A percentile compares a stretch with the other conserved stretches of the same genome.
Conservation (phyloP, 192 early-diverging fungal species). For the Coemansia biformis region DNA sequence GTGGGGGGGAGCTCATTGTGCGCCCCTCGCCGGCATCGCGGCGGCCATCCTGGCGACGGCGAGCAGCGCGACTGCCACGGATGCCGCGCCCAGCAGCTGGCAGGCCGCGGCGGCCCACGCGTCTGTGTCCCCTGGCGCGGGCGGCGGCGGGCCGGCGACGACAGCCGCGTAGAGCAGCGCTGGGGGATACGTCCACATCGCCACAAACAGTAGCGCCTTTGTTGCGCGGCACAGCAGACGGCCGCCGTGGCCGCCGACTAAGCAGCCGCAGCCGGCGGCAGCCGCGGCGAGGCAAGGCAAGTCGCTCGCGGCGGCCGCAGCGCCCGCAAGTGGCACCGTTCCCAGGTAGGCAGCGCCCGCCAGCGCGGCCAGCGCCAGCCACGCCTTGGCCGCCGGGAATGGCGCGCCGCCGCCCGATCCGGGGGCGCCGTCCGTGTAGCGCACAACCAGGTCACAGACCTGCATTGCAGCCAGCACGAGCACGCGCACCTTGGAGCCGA, state of each 20-base stretch:
- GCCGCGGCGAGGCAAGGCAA: slow-evolving; percentile 5
- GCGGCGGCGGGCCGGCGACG: no score
- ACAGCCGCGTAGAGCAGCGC: no score
- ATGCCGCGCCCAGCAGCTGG: not conserved
- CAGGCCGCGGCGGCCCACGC: no score
- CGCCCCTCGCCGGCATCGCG: no score
- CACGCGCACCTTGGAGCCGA: slow-evolving; percentile 6
- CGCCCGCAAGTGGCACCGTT: slow-evolving; percentile 2
- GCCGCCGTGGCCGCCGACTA: no score
- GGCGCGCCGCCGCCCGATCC: not conserved
- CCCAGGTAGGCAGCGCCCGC: slow-evolving; percentile 1
- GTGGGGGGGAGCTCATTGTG: no score
- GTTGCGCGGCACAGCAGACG: no score
- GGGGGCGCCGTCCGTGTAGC: slow-evolving; percentile 5
- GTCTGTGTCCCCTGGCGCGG: no score
- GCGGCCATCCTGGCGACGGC: no score
- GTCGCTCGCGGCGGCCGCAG: slow-evolving; percentile 4
- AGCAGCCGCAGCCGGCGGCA: not conserved
- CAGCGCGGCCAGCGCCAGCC: not conserved
- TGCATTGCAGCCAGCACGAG: slow-evolving; percentile 13
- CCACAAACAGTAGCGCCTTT: no score
- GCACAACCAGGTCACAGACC: slow-evolving; percentile 2
- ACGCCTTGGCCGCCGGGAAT: not conserved
- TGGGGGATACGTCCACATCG: no score
- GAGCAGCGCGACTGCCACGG: not conserved